A percentile compares a stretch with the other conserved stretches of the same genome.
phyloP scores from a whole-genome alignment of 129 eudicot species.

The Heracleum sosnowskyi region DNA sequence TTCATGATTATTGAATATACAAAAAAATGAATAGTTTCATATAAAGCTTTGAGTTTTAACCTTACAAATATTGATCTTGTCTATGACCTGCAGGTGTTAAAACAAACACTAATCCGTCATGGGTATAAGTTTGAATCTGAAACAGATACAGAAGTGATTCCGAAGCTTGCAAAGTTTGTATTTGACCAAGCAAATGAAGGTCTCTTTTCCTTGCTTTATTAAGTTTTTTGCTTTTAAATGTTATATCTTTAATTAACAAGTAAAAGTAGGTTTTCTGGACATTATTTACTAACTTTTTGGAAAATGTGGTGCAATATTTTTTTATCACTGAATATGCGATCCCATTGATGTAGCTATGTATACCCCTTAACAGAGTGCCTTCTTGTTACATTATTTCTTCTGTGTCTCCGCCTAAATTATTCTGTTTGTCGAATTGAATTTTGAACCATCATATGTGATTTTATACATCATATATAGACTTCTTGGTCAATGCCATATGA shows the following conservation, averaged over 20 bases:
- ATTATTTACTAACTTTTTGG: background rate
- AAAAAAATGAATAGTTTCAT: background rate
- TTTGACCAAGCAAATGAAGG: slow-evolving; percentile 89
- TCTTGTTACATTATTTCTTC: background rate
- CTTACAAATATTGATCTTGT: slow-evolving; percentile 1
- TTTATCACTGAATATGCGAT: background rate
- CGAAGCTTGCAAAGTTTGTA: slow-evolving; percentile 95
- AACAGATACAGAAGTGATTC: slow-evolving; percentile 98
- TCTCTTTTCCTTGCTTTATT: slow-evolving; percentile 24
- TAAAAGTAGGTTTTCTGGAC: background rate
- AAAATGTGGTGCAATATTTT: background rate
- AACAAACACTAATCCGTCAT: slow-evolving; percentile 79
- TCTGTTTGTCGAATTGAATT: background rate
- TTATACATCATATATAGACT: background rate
- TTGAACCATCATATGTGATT: background rate
- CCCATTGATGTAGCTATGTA: background rate
- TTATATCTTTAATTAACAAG: background rate
- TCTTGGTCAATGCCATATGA: background rate
- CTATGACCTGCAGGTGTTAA: slow-evolving; percentile 55
- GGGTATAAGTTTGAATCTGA: slow-evolving; percentile 94
- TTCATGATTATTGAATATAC: slow-evolving; percentile 1
- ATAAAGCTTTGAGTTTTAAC: background rate
- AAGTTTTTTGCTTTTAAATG: background rate
- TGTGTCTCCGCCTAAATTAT: background rate
- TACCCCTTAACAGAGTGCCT: background rate